phyloP scores from a whole-genome alignment of 139 green algal genomes.

The Pleodorina starrii region DNA sequence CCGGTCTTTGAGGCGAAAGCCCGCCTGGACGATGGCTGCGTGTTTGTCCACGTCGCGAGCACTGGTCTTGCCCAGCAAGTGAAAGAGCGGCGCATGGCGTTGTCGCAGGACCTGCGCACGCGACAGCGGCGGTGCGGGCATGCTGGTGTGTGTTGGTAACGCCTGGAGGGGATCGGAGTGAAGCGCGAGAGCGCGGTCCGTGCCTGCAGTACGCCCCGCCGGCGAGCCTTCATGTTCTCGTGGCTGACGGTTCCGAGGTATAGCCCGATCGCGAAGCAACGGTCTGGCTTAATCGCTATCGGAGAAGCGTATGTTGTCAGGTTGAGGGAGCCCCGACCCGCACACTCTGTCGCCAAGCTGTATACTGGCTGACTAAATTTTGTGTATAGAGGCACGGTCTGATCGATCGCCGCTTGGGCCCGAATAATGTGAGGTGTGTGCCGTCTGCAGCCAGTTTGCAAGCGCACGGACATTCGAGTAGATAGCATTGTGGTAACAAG shows the following conservation, averaged over 20 bases:
- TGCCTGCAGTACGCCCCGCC: conserved; percentile 46
- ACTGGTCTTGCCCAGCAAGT: conserved; percentile 74
- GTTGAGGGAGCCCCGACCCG: conserved; percentile 2
- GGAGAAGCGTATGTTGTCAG: conserved; percentile 35
- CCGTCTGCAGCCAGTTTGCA: too few relatives aligned
- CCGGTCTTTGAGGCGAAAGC: conserved; percentile 15
- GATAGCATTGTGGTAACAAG: too few relatives aligned
- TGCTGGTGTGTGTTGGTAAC: too few relatives aligned
- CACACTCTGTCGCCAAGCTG: background rate
- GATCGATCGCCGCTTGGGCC: background rate
- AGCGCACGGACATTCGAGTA: too few relatives aligned
- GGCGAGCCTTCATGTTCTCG: conserved; percentile 28
- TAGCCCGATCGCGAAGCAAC: conserved; percentile 31
- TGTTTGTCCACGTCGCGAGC: conserved; percentile 69
- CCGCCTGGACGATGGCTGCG: conserved; percentile 35
- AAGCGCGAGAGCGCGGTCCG: too few relatives aligned
- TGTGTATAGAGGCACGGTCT: conserved; percentile 30
- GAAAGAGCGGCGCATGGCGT: conserved; percentile 62
- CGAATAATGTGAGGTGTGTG: background rate
- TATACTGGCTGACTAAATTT: conserved; percentile 39
- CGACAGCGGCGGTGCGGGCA: too few relatives aligned
- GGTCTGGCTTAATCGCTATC: conserved; percentile 43
- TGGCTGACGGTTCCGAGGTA: conserved; percentile 52
- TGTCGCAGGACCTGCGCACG: conserved; percentile 57
- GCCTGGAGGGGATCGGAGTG: too few relatives aligned